Percentiles rank a stretch among this genome's conserved stretches.
These are phyloP conservation scores for Pseudogymnoascus sp. DNA, from an alignment of 2,329 filamentous ascomycete species.

Conservation along the genomic window DNA sequence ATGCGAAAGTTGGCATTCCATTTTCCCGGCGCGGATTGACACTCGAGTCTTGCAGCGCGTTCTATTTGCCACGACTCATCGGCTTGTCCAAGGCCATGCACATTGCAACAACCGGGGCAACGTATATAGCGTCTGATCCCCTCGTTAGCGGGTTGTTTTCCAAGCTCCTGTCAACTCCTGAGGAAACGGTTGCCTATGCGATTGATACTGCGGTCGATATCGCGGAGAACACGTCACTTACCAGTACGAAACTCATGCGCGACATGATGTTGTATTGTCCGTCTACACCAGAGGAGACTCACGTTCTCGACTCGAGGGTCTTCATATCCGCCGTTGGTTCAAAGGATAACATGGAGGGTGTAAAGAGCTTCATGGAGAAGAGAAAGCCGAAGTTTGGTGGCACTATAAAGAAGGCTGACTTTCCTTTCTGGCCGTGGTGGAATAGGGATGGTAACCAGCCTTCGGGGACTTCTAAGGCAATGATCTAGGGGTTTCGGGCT, in stretches of 20 bases:
- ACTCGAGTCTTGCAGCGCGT: slow-evolving; percentile 64
- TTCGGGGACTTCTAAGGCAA: slow-evolving; percentile 21
- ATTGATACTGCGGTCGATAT: slow-evolving; percentile 59
- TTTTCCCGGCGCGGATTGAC: slow-evolving; percentile 62
- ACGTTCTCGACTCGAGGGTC: slow-evolving; percentile 60
- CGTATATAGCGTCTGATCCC: slow-evolving; percentile 43
- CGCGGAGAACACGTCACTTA: slow-evolving; percentile 54
- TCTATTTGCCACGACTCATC: slow-evolving; percentile 62
- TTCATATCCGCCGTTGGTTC: slow-evolving; percentile 50
- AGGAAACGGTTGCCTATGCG: slow-evolving; percentile 30
- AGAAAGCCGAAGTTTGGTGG: slow-evolving; percentile 46
- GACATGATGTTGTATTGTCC: slow-evolving; percentile 59
- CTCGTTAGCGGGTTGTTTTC: slow-evolving; percentile 56
- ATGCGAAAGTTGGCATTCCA: slow-evolving; percentile 64
- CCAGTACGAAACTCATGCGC: slow-evolving; percentile 58
- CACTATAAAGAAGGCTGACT: slow-evolving; percentile 46
- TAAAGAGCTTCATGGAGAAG: slow-evolving; percentile 53
- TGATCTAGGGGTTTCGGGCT: slow-evolving; percentile 11
- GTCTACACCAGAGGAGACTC: slow-evolving; percentile 56
- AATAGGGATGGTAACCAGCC: slow-evolving; percentile 35
- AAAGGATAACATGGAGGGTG: slow-evolving; percentile 50
- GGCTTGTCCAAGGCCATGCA: slow-evolving; percentile 56
- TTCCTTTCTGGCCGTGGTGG: slow-evolving; percentile 53
- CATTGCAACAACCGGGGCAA: slow-evolving; percentile 57
- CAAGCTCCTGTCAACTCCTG: slow-evolving; percentile 46